These are phyloP conservation scores for Adansonia gregorii DNA, from an alignment of 441 rosid genomes.

Conservation along the genomic window DNA sequence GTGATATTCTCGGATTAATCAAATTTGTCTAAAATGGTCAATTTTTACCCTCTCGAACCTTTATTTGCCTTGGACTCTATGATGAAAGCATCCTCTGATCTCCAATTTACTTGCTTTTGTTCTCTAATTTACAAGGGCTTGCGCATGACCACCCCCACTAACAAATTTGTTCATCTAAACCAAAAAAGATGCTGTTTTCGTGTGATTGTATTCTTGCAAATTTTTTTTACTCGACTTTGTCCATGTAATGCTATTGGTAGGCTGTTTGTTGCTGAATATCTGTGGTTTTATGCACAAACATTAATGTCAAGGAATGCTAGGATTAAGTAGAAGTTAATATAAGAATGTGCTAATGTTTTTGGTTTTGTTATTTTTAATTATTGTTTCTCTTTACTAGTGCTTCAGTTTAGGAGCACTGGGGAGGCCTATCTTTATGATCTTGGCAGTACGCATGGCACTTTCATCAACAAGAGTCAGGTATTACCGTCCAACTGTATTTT, in stretches of 20 bases:
- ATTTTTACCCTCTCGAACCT: slow-evolving; percentile 8
- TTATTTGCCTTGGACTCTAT: background rate
- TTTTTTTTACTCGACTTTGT: background rate
- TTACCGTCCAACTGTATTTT: slow-evolving; percentile 3
- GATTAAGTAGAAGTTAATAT: background rate
- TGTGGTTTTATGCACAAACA: background rate
- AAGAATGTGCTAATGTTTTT: slow-evolving; percentile 16
- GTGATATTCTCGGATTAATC: background rate
- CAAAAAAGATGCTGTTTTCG: background rate
- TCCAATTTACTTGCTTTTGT: background rate
- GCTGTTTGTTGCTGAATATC: background rate
- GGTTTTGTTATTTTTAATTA: background rate
- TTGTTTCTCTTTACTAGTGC: slow-evolving; percentile 49
- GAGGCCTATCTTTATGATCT: slow-evolving; percentile 81
- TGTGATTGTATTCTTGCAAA: background rate
- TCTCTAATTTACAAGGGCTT: background rate
- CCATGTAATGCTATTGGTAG: background rate
- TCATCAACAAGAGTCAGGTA: slow-evolving; percentile 81
- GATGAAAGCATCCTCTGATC: background rate
- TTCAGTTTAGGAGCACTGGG: slow-evolving; percentile 86
- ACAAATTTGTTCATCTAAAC: background rate
- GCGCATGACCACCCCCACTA: background rate
- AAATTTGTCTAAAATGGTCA: background rate
- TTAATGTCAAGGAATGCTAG: slow-evolving; percentile 2
- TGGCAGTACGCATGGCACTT: slow-evolving; percentile 89